Conservation (phyloP, 2,329 filamentous ascomycete species). For the Teratosphaeria destructans region DNA sequence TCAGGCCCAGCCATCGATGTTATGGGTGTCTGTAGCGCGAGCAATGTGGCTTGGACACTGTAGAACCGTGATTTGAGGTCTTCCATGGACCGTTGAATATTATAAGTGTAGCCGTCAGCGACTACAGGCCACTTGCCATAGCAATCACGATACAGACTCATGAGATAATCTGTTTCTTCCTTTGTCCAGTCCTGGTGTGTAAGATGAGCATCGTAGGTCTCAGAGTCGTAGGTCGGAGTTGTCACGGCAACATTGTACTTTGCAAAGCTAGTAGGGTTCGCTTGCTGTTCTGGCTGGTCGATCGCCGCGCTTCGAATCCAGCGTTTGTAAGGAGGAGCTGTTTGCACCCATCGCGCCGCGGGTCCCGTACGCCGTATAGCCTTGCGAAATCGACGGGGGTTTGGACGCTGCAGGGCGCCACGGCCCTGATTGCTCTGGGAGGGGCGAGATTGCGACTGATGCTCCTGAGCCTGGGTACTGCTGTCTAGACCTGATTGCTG, state of each 20-base stretch:
- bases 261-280: background rate
- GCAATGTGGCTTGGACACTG: conserved; percentile 69
- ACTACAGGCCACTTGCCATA: conserved; percentile 87
- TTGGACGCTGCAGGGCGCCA: background rate
- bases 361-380: background rate
- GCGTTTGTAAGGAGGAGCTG: background rate
- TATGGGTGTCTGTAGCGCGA: conserved; percentile 67
- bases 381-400: background rate
- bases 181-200: conserved; percentile 72
- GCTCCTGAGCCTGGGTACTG: background rate
- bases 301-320: background rate
- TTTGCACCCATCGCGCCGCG: background rate
- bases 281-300: background rate
- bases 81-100: conserved; percentile 58
- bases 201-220: conserved; percentile 71
- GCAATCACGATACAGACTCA: conserved; percentile 63
- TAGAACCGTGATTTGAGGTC: conserved; percentile 90
- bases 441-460: background rate
- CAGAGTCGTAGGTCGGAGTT: conserved; percentile 56
- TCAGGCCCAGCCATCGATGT: conserved; percentile 82
- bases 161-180: conserved; percentile 87
- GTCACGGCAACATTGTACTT: background rate
- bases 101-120: conserved; percentile 64
- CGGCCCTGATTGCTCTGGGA: background rate
- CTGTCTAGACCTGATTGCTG: background rate